Conservation (phyloP, 495 filamentous ascomycete genomes). For the Barbatosphaeria neglecta region DNA sequence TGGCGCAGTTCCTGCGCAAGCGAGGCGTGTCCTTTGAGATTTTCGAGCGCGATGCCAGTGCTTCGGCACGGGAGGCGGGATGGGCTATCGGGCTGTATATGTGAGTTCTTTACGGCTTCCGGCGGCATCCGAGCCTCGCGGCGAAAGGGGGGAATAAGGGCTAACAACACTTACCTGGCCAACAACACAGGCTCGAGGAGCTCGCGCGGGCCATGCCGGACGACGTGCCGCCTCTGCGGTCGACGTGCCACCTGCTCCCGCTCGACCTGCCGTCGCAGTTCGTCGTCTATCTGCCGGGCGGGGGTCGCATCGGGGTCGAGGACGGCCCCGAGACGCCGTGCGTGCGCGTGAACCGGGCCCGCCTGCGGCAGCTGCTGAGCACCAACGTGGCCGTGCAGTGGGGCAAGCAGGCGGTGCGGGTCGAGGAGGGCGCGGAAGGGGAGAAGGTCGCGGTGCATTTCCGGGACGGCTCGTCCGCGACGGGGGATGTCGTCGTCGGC, state of each 20-base stretch:
- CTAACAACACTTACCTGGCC: background rate
- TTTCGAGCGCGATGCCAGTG: slow-evolving; percentile 32
- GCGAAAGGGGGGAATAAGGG: background rate
- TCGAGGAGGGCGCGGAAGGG: slow-evolving; percentile 13
- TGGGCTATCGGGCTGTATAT: slow-evolving; percentile 46
- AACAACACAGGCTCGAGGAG: slow-evolving; percentile 23
- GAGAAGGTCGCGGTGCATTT: slow-evolving; percentile 54
- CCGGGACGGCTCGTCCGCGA: slow-evolving; percentile 52
- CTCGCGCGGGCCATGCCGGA: slow-evolving; percentile 12
- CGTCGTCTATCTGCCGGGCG: slow-evolving; percentile 10
- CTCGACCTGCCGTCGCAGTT: slow-evolving; percentile 37
- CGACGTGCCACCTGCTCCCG: slow-evolving; percentile 24
- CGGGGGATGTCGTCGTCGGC: slow-evolving; percentile 30
- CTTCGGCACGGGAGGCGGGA: slow-evolving; percentile 30
- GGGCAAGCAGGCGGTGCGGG: slow-evolving; percentile 13
- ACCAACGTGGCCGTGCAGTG: slow-evolving; percentile 20
- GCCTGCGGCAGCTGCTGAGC: slow-evolving; percentile 19
- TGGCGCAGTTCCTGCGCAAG: slow-evolving; percentile 36
- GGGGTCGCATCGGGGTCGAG: slow-evolving; percentile 5
- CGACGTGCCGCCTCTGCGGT: slow-evolving; percentile 5
- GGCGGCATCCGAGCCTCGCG: too few species aligned
- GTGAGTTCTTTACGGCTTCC: too few species aligned
- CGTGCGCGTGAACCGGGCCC: slow-evolving; percentile 33
- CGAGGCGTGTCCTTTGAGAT: slow-evolving; percentile 36
- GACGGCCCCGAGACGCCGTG: slow-evolving; percentile 21